Percentiles rank a stretch among this genome's conserved stretches.
These are phyloP conservation scores for Trichoderma virens DNA, from an alignment of 495 filamentous ascomycete genomes.

Conservation along the genomic window DNA sequence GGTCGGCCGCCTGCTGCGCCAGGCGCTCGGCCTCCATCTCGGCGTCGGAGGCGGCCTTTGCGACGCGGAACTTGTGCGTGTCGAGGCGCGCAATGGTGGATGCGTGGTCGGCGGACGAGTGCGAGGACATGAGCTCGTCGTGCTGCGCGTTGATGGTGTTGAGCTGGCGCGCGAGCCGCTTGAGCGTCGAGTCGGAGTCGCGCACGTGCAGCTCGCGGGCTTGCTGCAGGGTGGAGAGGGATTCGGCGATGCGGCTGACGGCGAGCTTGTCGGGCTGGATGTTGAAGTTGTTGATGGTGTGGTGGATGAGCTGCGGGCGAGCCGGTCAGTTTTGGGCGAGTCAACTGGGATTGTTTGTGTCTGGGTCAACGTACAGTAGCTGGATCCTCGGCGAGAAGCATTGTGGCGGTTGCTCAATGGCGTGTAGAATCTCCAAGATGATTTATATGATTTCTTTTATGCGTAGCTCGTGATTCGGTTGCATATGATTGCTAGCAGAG, in stretches of 20 bases:
- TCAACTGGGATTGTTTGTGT: background rate
- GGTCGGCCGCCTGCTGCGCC: constrained; percentile 67
- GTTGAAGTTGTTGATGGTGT: constrained; percentile 91
- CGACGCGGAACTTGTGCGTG: constrained; percentile 88
- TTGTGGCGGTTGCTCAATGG: constrained; percentile 36
- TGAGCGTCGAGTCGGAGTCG: constrained; percentile 62
- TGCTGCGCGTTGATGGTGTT: constrained; percentile 61
- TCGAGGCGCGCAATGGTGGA: constrained; percentile 74
- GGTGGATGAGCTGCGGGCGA: constrained; percentile 64
- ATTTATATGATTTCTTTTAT: too few species aligned
- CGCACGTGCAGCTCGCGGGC: constrained; percentile 68
- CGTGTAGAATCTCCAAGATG: background rate
- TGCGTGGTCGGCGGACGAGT: constrained; percentile 71
- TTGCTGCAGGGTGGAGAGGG: constrained; percentile 67
- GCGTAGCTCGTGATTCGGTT: too few species aligned
- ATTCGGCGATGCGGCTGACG: constrained; percentile 79
- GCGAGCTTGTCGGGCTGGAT: constrained; percentile 78
- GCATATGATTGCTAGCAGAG: too few species aligned
- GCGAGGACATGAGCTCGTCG: constrained; percentile 57
- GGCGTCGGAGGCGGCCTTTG: constrained; percentile 77
- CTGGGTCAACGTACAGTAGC: constrained; percentile 51
- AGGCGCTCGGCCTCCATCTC: constrained; percentile 90
- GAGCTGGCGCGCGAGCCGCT: constrained; percentile 66
- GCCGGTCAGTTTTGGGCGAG: background rate
- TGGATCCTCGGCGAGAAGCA: constrained; percentile 97